These are phyloP conservation scores for Cryptococcus sp. DNA, from an alignment of 1,284 basidiomycete species.

Conservation along the genomic window DNA sequence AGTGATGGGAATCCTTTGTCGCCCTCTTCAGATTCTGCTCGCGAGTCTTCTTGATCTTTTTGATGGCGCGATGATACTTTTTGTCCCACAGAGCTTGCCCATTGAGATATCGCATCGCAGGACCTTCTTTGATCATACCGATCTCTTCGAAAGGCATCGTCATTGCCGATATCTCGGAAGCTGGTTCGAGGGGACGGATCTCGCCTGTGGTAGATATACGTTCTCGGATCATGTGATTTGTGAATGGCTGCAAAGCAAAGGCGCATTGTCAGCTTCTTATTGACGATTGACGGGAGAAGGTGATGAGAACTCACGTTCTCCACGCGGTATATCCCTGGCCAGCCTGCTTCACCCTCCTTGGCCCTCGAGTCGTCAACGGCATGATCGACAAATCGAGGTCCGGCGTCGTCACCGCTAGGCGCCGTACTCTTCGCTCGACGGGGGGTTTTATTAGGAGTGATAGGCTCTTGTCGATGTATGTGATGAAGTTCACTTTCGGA, in stretches of 20 bases:
- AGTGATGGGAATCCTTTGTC: slow-evolving; percentile 35
- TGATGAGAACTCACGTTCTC: slow-evolving; percentile 56
- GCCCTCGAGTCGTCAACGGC: slow-evolving; percentile 31
- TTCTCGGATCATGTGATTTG: slow-evolving; percentile 75
- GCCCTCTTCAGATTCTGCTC: slow-evolving; percentile 45
- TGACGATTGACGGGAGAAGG: neutral
- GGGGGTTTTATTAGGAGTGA: neutral
- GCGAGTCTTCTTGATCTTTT: slow-evolving; percentile 44
- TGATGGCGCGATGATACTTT: slow-evolving; percentile 40
- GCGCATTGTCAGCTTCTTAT: neutral
- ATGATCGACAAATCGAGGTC: slow-evolving; percentile 56
- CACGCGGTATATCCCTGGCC: slow-evolving; percentile 62
- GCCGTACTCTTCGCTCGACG: neutral
- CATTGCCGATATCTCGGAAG: slow-evolving; percentile 66
- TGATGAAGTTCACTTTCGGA: neutral
- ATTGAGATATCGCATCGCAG: slow-evolving; percentile 52
- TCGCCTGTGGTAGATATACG: slow-evolving; percentile 77
- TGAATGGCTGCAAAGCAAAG: slow-evolving; percentile 35
- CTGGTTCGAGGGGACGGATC: slow-evolving; percentile 75
- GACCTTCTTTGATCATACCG: slow-evolving; percentile 58
- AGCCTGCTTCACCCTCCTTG: slow-evolving; percentile 63
- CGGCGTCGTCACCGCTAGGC: slow-evolving; percentile 56
- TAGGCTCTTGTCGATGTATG: neutral
- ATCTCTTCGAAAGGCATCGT: slow-evolving; percentile 63
- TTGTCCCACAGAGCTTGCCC: slow-evolving; percentile 53